Conservation (phyloP, 1,284 basidiomycete genomes). For the Malassezia arunalokei region DNA sequence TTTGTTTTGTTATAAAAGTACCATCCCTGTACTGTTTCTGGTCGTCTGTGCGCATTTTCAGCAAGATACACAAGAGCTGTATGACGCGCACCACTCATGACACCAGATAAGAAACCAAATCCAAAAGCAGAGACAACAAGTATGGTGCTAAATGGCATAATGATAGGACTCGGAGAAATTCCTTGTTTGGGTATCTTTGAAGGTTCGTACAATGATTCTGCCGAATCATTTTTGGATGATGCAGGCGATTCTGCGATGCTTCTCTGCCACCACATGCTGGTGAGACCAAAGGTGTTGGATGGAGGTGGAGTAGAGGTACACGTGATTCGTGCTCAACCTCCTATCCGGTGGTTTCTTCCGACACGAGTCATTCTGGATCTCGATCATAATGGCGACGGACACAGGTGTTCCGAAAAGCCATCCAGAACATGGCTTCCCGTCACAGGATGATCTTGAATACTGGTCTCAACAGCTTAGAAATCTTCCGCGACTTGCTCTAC, state of each 20-base stretch:
- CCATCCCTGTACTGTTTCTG: constrained; percentile 44
- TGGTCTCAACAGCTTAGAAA: constrained; percentile 48
- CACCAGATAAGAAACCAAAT: constrained; percentile 31
- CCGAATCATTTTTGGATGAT: not conserved
- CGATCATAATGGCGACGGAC: no score
- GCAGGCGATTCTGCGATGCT: not conserved
- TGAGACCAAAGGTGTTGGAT: no score
- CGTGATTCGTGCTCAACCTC: no score
- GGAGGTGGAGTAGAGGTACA: no score
- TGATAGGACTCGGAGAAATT: not conserved
- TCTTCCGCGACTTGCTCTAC: constrained; percentile 78
- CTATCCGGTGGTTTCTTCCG: no score
- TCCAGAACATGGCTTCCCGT: not conserved
- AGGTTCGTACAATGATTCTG: not conserved
- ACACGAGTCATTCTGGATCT: no score
- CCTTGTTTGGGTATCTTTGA: not conserved
- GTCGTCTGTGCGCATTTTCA: constrained; percentile 41
- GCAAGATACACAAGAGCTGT: constrained; percentile 40
- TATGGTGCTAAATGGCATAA: constrained; percentile 13
- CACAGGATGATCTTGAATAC: constrained; percentile 23
- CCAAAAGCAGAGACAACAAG: constrained; percentile 20
- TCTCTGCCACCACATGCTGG: not conserved
- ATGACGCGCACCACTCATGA: constrained; percentile 22
- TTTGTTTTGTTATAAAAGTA: constrained; percentile 47
- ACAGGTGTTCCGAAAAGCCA: no score